Percentiles rank a stretch among this genome's conserved stretches.
Evolutionary conservation across 495 filamentous ascomycete species (phyloP).

Genomic region (Penicillium waksmanii): DNA sequence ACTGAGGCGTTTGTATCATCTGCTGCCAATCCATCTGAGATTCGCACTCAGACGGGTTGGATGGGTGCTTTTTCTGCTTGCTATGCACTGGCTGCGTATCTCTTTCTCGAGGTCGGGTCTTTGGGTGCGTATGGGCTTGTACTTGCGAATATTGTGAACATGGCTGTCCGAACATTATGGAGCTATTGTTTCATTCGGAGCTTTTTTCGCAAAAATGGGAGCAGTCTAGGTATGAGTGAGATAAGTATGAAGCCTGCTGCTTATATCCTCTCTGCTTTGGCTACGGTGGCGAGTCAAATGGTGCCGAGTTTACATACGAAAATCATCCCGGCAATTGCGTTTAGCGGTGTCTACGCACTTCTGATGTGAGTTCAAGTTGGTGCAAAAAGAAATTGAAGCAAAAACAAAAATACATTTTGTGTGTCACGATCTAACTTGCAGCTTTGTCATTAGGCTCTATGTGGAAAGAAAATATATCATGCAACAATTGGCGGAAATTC

Average conservation of each 20-base stretch:
- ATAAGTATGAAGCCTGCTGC: constrained; percentile 33
- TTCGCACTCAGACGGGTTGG: constrained; percentile 75
- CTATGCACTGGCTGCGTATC: constrained; percentile 71
- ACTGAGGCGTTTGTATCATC: constrained; percentile 90
- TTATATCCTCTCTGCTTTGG: constrained; percentile 38
- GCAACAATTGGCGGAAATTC: constrained; percentile 49
- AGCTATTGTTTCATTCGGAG: constrained; percentile 68
- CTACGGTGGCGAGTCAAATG: constrained; percentile 33
- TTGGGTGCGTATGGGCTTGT: constrained; percentile 82
- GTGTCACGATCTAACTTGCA: not conserved
- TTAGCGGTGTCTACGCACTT: constrained; percentile 57
- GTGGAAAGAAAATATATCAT: constrained; percentile 63
- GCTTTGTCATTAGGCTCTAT: constrained; percentile 50
- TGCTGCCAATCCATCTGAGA: constrained; percentile 69
- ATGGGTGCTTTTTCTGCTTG: constrained; percentile 77
- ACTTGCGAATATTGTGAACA: constrained; percentile 82
- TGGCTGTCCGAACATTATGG: constrained; percentile 81
- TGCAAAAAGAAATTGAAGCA: not conserved
- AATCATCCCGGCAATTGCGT: constrained; percentile 51
- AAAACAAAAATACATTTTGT: not conserved
- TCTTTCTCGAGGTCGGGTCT: constrained; percentile 65
- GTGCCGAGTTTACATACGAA: constrained; percentile 31
- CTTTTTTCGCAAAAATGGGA: constrained; percentile 56
- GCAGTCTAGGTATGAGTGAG: constrained; percentile 33
- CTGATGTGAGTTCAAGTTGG: constrained; percentile 58